Conservation (phyloP, 2,329 filamentous ascomycete species). For the Cytospora mali region DNA sequence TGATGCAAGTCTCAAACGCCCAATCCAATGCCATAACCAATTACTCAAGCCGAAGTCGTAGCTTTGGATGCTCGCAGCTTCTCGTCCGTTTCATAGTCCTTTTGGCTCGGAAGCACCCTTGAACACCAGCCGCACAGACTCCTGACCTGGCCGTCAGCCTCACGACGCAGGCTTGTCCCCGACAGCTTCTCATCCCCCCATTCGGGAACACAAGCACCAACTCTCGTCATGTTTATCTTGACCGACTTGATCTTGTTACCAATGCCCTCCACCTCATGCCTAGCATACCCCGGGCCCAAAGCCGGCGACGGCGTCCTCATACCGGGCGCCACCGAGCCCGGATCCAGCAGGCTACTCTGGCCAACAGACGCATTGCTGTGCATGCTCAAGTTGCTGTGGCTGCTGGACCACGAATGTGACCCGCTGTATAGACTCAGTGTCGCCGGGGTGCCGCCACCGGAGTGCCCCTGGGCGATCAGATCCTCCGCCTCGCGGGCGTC, state of each 20-base stretch:
- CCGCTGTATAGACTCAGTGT: constrained; percentile 27
- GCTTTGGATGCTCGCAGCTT: neutral
- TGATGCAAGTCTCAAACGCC: neutral
- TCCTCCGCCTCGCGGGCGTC: constrained; percentile 59
- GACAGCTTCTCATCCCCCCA: constrained; percentile 75
- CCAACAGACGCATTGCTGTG: constrained; percentile 31
- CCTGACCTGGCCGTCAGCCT: constrained; percentile 67
- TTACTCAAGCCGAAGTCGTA: neutral
- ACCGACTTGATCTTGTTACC: constrained; percentile 88
- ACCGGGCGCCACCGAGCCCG: constrained; percentile 31
- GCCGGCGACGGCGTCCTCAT: constrained; percentile 51
- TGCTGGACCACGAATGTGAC: constrained; percentile 27
- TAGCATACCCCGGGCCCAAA: constrained; percentile 72
- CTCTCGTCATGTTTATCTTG: constrained; percentile 76
- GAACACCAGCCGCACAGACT: constrained; percentile 95
- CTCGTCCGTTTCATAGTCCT: constrained; percentile 42
- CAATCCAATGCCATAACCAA: neutral
- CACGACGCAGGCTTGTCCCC: constrained; percentile 68
- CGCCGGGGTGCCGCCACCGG: constrained; percentile 14
- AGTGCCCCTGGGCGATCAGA: constrained; percentile 24
- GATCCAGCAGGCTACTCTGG: constrained; percentile 35
- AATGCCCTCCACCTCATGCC: constrained; percentile 90
- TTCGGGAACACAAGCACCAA: constrained; percentile 84
- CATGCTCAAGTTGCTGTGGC: constrained; percentile 25
- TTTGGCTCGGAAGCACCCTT: constrained; percentile 67